These are phyloP conservation scores for Speleostelium caveatum DNA, from an alignment of 78 protist species.

Conservation along the genomic window DNA sequence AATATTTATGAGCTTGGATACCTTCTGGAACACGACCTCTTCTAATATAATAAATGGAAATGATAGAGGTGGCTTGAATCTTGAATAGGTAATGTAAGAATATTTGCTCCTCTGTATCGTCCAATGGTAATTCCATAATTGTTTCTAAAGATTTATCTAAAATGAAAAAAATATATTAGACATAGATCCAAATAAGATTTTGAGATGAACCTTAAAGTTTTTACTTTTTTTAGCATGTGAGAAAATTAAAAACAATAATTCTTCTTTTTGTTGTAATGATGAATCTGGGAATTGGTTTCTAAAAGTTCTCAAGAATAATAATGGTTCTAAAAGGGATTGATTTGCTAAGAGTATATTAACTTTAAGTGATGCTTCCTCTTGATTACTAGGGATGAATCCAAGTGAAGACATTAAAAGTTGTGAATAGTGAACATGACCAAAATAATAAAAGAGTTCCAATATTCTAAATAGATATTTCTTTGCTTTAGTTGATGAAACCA, in stretches of 20 bases:
- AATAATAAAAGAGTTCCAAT: slow-evolving; percentile 8
- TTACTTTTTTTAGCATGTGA: not conserved
- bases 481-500: slow-evolving; percentile 18
- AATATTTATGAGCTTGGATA: not conserved
- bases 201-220: too few species aligned
- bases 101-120: slow-evolving; percentile 22
- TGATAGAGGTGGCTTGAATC: not conserved
- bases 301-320: slow-evolving; percentile 28
- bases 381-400: slow-evolving; percentile 28
- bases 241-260: slow-evolving; percentile 2
- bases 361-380: not conserved
- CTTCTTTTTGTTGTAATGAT: not conserved
- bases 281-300: slow-evolving; percentile 6
- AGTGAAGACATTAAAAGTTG: slow-evolving; percentile 36
- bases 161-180: too few species aligned
- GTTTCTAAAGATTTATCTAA: not conserved
- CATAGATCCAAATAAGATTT: too few species aligned
- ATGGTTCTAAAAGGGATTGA: slow-evolving; percentile 21
- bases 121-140: slow-evolving; percentile 8
- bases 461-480: slow-evolving; percentile 47
- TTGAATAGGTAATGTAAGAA: slow-evolving; percentile 15
- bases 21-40: slow-evolving; percentile 51
- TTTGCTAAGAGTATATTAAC: slow-evolving; percentile 33
- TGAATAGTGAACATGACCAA: slow-evolving; percentile 1
- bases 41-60: slow-evolving; percentile 1